Evolutionary conservation across 2,329 filamentous ascomycete species (phyloP), one percentile per base, ranked within the genome.

Genomic region (Phialemoniopsis sp.): DNA sequence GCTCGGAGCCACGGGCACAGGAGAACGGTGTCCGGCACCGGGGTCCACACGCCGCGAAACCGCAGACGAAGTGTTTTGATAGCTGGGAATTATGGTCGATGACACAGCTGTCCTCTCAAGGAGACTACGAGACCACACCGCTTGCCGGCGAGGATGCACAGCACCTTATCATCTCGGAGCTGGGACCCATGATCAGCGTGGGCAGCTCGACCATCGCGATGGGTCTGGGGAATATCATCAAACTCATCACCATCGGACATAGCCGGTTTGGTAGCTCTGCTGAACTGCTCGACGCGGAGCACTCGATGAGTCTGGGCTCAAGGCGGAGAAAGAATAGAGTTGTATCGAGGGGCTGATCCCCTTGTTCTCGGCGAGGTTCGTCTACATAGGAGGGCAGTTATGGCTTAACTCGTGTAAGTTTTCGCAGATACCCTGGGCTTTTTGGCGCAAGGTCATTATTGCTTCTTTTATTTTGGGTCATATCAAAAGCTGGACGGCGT

Each of bases 221-320:
- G 21, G 83, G 76, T 0, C 79, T 89, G 43, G 87, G 85, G 12
- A 86, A 89, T 48, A 70, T 78, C 2, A 70, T 89, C 51, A 89
- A 89, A 60, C 64, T 89, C 37, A 72, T 89, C 40, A 78, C 76
- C 3, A 66, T 84, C 6, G 84, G 82, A 6, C 73, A 78, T 46
- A 82, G 85, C 53, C 67, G 76, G 26, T 85, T 84, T 49, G 78
- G 82, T 32, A 62, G 52, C 13, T 57, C 58, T 18, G 51, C 51
- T 16, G 62, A 52, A 35, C 47, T 53, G 29, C 48, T 56, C 3
- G 58, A 63, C 30, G 47, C 53, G 10, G 50, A 51, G 13, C 43
- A 40, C 13, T 47, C 50, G 52, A 54, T 57, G 43, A 66, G 58
- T 16, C 48, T 67, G 16, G 54, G 58, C 3, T 63, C 56, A 40